Conservation (phyloP, 2,329 filamentous ascomycete species). For the Cercospora brassicicola region DNA sequence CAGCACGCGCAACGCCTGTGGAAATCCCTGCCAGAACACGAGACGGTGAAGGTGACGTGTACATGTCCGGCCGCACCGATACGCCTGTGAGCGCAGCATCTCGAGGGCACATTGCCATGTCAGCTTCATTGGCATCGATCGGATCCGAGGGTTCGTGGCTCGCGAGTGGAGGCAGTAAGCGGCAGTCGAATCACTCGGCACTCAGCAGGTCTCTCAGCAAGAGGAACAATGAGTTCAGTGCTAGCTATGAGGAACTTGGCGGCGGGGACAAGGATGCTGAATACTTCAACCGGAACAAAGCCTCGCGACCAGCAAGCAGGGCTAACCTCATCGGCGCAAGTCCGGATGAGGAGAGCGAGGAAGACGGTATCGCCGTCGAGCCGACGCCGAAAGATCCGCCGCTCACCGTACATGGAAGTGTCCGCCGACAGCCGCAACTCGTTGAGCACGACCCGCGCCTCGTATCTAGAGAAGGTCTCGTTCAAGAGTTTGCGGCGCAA, state of each 20-base stretch:
- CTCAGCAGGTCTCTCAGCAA: constrained; percentile 50
- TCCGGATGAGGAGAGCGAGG: constrained; percentile 46
- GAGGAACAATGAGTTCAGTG: constrained; percentile 54
- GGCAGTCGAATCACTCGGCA: constrained; percentile 48
- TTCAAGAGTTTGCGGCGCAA: constrained; percentile 52
- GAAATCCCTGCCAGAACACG: constrained; percentile 22
- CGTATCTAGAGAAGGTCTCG: constrained; percentile 62
- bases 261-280: constrained; percentile 64
- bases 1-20: constrained; percentile 33
- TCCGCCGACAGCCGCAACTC: constrained; percentile 62
- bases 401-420: constrained; percentile 46
- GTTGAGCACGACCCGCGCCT: constrained; percentile 60
- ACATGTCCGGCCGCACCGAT: constrained; percentile 40
- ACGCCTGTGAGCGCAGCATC: constrained; percentile 39
- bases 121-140: constrained; percentile 86
- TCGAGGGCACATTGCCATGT: constrained; percentile 49
- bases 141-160: constrained; percentile 97
- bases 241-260: constrained; percentile 65
- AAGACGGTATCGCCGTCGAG: constrained; percentile 15
- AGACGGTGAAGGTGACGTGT: constrained; percentile 18
- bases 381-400: constrained; percentile 22
- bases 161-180: constrained; percentile 63
- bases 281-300: constrained; percentile 55
- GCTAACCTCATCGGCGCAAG: constrained; percentile 43
- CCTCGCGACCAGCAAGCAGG: constrained; percentile 9